Conservation (phyloP, 345 rosid species). For the Brassica incana region DNA sequence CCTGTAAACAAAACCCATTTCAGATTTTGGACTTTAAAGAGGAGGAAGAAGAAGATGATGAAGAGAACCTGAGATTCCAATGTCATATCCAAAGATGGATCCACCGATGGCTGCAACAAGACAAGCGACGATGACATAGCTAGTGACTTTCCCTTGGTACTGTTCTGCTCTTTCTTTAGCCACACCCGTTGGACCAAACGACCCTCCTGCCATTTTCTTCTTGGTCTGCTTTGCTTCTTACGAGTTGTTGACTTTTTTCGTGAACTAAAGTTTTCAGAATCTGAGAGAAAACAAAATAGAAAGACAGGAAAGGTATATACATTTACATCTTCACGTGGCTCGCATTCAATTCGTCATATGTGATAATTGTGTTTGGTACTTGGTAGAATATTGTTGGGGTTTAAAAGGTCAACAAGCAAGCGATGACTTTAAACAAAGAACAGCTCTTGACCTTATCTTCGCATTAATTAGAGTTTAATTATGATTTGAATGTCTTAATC, state of each 20-base stretch:
- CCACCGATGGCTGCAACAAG: conserved; percentile 84
- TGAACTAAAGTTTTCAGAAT: neutral
- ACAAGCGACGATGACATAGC: conserved; percentile 67
- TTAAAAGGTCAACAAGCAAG: neutral
- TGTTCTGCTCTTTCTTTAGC: conserved; percentile 79
- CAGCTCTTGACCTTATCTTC: neutral
- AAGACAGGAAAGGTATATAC: neutral
- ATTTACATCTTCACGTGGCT: conserved; percentile 25
- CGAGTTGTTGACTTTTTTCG: neutral
- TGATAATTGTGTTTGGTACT: conserved; percentile 4
- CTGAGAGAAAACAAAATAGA: conserved; percentile 15
- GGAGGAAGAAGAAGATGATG: neutral
- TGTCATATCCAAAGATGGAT: conserved; percentile 85
- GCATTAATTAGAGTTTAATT: neutral
- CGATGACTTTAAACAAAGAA: neutral
- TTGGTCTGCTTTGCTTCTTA: neutral
- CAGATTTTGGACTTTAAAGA: neutral
- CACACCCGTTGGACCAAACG: conserved; percentile 71
- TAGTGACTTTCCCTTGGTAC: conserved; percentile 76
- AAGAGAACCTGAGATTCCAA: conserved; percentile 79
- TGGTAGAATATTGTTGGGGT: neutral
- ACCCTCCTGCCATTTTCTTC: conserved; percentile 76
- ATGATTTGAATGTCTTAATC: conserved; percentile 18
- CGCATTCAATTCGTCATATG: conserved; percentile 9
- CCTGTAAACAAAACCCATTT: conserved; percentile 46